phyloP scores from a whole-genome alignment of 371 early-diverging fungal genomes.

The Gilbertella persicaria region DNA sequence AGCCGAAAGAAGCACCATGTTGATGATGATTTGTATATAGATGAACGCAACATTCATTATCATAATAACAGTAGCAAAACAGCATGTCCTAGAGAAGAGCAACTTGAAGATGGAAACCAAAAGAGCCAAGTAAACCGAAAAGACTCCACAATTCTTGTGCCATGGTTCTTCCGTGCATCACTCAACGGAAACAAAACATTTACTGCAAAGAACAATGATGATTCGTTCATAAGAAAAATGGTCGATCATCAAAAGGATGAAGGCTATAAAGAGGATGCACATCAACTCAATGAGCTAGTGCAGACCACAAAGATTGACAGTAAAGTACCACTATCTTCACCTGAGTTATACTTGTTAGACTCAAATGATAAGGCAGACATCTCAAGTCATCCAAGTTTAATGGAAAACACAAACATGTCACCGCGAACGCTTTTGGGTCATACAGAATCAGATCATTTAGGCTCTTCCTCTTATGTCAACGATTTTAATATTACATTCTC shows the following conservation, averaged over 20 bases:
- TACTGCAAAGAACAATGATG: background rate
- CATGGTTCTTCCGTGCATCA: conserved; percentile 22
- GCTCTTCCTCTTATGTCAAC: too few relatives aligned
- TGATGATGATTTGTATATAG: background rate
- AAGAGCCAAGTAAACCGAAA: conserved; percentile 4
- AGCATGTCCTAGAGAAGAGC: background rate
- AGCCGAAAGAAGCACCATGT: conserved; percentile 13
- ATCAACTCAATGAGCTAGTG: background rate
- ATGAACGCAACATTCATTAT: background rate
- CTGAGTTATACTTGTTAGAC: conserved; percentile 2
- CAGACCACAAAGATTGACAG: background rate
- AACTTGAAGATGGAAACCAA: background rate
- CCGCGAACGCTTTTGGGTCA: background rate
- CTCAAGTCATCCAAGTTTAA: background rate
- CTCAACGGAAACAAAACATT: conserved; percentile 4
- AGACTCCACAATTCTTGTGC: conserved; percentile 1
- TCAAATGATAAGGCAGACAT: background rate
- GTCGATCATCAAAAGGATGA: background rate
- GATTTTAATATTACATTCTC: too few relatives aligned
- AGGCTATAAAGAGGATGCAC: background rate
- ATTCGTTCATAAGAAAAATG: conserved; percentile 3
- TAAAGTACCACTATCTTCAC: background rate
- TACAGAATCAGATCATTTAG: too few relatives aligned
- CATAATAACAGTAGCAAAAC: background rate
- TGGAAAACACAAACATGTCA: too few relatives aligned